Evolutionary conservation across 306 rosid species (phyloP), one percentile per base, ranked within the genome.

Genomic region (Trifolium fragiferum): DNA sequence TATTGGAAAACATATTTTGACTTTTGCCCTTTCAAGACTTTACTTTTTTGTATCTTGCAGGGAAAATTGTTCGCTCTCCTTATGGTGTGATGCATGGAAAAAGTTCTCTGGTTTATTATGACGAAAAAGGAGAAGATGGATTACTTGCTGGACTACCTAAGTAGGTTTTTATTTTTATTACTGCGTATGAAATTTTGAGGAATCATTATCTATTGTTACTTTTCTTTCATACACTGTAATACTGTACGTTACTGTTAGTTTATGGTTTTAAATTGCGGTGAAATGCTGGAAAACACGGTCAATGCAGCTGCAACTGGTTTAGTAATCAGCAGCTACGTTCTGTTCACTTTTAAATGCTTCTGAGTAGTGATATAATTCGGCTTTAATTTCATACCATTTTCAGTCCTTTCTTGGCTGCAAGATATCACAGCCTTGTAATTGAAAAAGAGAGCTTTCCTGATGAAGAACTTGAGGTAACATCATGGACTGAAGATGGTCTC

Each of bases 401-500:
- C 86, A 94, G 98, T 78, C 98, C 98, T 54, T 90, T 94, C 85
- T 82, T 86, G 74, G 98, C 96, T 79, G 97, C 87, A 30, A 83
- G 98, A 83, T 94, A 94, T 77, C 98, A 94, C 86, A 94, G 98
- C 75, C 98, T 94, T 63, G 98, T 94, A 21, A 88, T 94, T 19
- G 97, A 94, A 46, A 83, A 90, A 60, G 97, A 90, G 54, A 94
- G 87, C 68, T 90, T 94, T 87, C 98, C 97, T 79, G 58, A 78
- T 55, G 88, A 89, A 14, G 96, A 89, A 75, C 96, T 91, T 69
- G 95, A 90, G 83, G 60, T 83, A 15, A 94, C 98, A 7, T 97
- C 97, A 62, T 91, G 98, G 97, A 87, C 96, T n/a, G n/a, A 89
- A 77, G 98, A 94, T 82, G 98, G 98, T 77, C 84, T 94, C 61